These are phyloP conservation scores for Meyerozyma carpophila DNA, from an alignment of 1,139 yeast genomes.

Conservation along the genomic window DNA sequence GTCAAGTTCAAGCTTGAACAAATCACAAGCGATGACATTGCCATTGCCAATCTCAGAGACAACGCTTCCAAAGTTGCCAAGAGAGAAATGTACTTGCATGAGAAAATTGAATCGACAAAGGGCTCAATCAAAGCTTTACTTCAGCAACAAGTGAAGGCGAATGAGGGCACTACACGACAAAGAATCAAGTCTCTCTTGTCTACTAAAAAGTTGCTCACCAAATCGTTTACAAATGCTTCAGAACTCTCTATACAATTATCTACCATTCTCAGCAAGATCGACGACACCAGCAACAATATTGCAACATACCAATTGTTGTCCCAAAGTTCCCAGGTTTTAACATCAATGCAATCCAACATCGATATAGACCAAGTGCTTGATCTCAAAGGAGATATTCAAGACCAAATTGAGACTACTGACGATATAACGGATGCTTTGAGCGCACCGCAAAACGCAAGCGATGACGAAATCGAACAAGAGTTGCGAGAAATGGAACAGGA, in stretches of 20 bases:
- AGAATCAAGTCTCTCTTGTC: conserved; percentile 2
- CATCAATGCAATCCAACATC: conserved; percentile 5
- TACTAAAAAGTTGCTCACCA: conserved; percentile 4
- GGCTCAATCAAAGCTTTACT: conserved; percentile 5
- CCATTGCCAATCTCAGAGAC: conserved; percentile 20
- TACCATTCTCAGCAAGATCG: conserved; percentile 13
- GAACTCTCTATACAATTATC: conserved; percentile 4
- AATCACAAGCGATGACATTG: conserved; percentile 26
- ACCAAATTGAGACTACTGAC: not conserved
- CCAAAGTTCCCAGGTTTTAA: conserved; percentile 6
- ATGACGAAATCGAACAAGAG: not conserved
- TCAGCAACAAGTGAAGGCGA: conserved; percentile 4
- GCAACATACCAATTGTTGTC: conserved; percentile 6
- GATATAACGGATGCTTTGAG: conserved; percentile 6
- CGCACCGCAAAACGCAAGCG: conserved; percentile 1
- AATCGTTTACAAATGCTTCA: conserved; percentile 5
- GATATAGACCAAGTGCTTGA: conserved; percentile 4
- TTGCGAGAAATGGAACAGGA: not conserved
- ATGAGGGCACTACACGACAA: conserved; percentile 1
- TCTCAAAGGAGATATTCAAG: not conserved
- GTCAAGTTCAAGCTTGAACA: conserved; percentile 17
- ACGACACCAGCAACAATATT: conserved; percentile 15
- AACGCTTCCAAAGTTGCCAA: conserved; percentile 15
- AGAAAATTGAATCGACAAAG: conserved; percentile 2
- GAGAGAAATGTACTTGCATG: conserved; percentile 16